Conservation (phyloP, 371 early-diverging fungal genomes). For the Rhizopus stolonifer region DNA sequence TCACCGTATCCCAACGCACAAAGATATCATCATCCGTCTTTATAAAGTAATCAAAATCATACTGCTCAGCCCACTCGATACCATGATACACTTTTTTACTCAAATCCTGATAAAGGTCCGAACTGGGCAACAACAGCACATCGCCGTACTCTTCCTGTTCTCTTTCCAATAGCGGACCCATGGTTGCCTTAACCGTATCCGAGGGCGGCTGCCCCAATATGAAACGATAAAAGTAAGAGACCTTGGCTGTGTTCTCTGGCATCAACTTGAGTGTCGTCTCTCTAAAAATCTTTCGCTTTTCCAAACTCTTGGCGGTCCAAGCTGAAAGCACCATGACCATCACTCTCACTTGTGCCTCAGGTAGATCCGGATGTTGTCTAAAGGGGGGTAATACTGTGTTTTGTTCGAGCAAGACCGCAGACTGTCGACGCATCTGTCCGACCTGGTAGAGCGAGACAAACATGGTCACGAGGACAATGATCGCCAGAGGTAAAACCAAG, state of each 20-base stretch:
- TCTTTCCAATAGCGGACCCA: conserved; percentile 38
- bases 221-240: conserved; percentile 53
- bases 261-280: conserved; percentile 57
- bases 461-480: conserved; percentile 48
- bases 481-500: conserved; percentile 37
- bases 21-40: conserved; percentile 69
- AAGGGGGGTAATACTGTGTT: conserved; percentile 22
- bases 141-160: conserved; percentile 48
- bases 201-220: conserved; percentile 53
- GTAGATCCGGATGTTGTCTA: conserved; percentile 25
- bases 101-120: conserved; percentile 52
- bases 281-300: conserved; percentile 52
- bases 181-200: conserved; percentile 22
- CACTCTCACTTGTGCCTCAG: conserved; percentile 35
- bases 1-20: conserved; percentile 64
- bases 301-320: conserved; percentile 53
- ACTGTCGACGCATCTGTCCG: conserved; percentile 26
- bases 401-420: conserved; percentile 18
- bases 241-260: conserved; percentile 44
- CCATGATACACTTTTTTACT: conserved; percentile 54
- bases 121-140: conserved; percentile 44
- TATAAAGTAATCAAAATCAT: conserved; percentile 59
- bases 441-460: conserved; percentile 43
- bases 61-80: conserved; percentile 56
- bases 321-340: conserved; percentile 60